Base-by-base conservation (phyloP, 1,139 yeast species). In the Yamadazyma kanchanaburiensis region DNA sequence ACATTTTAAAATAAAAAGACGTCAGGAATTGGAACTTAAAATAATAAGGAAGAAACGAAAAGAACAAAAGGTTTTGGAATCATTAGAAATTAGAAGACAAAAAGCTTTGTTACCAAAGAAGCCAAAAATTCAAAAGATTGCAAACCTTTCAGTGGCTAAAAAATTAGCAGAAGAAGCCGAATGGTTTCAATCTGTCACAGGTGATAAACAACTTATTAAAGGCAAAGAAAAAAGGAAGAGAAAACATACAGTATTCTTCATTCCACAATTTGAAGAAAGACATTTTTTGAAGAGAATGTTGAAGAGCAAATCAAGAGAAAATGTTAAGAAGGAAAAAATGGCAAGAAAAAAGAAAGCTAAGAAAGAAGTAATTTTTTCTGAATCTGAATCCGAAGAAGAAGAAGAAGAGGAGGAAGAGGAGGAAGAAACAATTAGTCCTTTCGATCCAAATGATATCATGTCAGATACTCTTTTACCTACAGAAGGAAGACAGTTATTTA, bases 181-280 rank as follows among this genome's bases (percentile, higher is more conserved):
- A 8, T 61, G 62, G 40, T 65, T 65, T 33, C 70, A 64, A 42
- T 52, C 64, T 18, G 58, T 64, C 10, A 55, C 61, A 3, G 72
- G 71, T 12, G 60, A 64, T 34, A 53, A 55, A 12, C 45, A 50
- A 27, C 30, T 45, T 15, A 48, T 65, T 8, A 50, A 52, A 33
- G 48, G 43, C 12, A 68, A 69, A 10, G 59, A 51, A 22, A 63
- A 60, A 42, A 46, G 71, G 28, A 51, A 49, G 33, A 43, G 69
- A 21, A 46, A 46, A 13, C 55, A 53, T 25, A 48, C 63, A 0
- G 47, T 47, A 11, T 48, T 48, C 29, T 58, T 37, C 27, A 46
- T 45, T 14, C 65, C 67, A 4, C 59, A 52, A 28, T 30, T 40
- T 12, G 40, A 42, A 17, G 45, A 46, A 20, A 36, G 51, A 26